Base-by-base conservation (phyloP, 139 green algal genomes). In the Micromonas commoda region DNA sequence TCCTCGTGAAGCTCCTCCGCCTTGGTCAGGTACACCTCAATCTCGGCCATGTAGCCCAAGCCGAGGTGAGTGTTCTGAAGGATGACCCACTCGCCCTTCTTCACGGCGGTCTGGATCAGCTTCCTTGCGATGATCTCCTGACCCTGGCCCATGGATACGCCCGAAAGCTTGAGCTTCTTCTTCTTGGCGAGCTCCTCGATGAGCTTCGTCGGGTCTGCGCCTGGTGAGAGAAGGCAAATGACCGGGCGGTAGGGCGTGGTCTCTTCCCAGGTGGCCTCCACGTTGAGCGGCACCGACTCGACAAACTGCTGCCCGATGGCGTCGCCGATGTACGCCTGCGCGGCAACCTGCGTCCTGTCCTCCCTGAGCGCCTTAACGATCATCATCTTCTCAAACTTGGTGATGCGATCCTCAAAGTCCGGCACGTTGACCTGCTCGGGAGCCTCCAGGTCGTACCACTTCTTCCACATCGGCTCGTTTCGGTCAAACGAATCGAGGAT, bases 121-220 rank as follows among this genome's bases (percentile, higher is more conserved):
- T 96, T 89, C 32, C 82, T 73, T 20, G 91, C 91, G 81, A 91
- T 91, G 72, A 87, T 87, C 0, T 89, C 90, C 90, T 94, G 95
- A 81, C 92, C 92, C 81, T 97, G 92, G 3, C 92, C 92, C 68
- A 97, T 89, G 0, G 92, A 89, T 88, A 97, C 93, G 86, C 93
- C 92, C 86, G 94, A 93, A 76, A 97, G 84, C 87, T 93, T 94
- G 78, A 83, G 83, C 2, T 88, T 88, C 32, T 84, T 83, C 52
- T 83, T 90, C 84, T 91, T 94, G 33, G 90, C 92, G 81, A 94
- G 86, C 73, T 93, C 86, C 86, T 96, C 90, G 35, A 89, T 90
- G 66, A 97, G 90, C 73, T 85, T 94, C 34, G 89, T 87, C 6
- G 92, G 92, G 81, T 97, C 92, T 0, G 90, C 91, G 51, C 91